phyloP scores from a whole-genome alignment of 768 basidiomycete genomes.

The Tephrocybe sp. region DNA sequence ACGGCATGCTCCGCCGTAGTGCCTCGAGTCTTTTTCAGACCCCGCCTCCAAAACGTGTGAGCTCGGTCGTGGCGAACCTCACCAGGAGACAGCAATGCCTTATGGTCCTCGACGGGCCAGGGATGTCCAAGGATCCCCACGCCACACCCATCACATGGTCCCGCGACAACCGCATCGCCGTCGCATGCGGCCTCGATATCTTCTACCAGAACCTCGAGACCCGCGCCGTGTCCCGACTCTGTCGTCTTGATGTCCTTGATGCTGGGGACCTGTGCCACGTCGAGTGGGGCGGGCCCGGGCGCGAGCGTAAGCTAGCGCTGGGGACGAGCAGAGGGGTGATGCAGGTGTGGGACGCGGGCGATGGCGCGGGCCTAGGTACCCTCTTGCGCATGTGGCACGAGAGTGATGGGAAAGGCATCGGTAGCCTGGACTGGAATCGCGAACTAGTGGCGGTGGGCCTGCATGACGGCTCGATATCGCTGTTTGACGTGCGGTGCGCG shows the following conservation, averaged over 20 bases:
- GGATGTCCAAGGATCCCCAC: conserved; percentile 51
- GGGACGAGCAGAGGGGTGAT: conserved; percentile 52
- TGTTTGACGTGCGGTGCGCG: conserved; percentile 60
- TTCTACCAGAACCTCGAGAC: conserved; percentile 65
- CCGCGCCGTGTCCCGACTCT: conserved; percentile 52
- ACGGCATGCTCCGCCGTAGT: conserved; percentile 50
- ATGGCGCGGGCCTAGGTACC: conserved; percentile 29
- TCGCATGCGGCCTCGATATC: conserved; percentile 58
- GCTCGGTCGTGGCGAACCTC: conserved; percentile 62
- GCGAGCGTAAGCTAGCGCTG: conserved; percentile 45
- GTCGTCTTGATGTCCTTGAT: conserved; percentile 31
- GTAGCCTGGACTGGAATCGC: conserved; percentile 54
- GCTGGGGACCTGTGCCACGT: conserved; percentile 45
- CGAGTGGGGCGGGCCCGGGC: conserved; percentile 47
- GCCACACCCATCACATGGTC: conserved; percentile 68
- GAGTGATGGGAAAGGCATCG: conserved; percentile 25
- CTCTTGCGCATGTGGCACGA: conserved; percentile 42
- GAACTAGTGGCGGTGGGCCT: conserved; percentile 66
- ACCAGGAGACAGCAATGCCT: conserved; percentile 52
- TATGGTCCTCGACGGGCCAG: conserved; percentile 65
- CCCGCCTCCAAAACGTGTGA: conserved; percentile 23
- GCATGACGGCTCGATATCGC: conserved; percentile 60
- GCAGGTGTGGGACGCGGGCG: conserved; percentile 53
- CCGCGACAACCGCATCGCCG: conserved; percentile 55
- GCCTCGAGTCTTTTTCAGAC: conserved; percentile 49